Conservation (phyloP, 495 filamentous ascomycete genomes). For the Podospora australis region DNA sequence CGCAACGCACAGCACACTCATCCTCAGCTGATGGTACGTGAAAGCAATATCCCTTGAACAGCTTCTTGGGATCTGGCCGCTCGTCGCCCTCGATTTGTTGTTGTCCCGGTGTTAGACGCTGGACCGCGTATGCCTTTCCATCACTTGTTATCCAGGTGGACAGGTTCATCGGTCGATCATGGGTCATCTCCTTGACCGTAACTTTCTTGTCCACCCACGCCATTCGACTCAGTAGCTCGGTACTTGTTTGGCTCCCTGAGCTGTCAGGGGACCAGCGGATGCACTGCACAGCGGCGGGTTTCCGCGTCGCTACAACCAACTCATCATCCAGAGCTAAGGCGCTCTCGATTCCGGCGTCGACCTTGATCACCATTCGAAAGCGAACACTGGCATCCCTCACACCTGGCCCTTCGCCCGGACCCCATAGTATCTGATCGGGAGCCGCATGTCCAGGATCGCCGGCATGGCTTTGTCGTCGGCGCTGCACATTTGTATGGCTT, state of each 20-base stretch:
- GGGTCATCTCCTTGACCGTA: slow-evolving; percentile 77
- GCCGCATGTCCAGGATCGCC: slow-evolving; percentile 49
- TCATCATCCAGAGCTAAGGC: slow-evolving; percentile 91
- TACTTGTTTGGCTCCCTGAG: slow-evolving; percentile 76
- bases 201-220: slow-evolving; percentile 72
- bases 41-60: slow-evolving; percentile 90
- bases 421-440: slow-evolving; percentile 50
- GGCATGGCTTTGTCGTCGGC: slow-evolving; percentile 64
- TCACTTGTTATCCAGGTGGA: slow-evolving; percentile 89
- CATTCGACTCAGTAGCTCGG: slow-evolving; percentile 84
- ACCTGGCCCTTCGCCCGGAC: slow-evolving; percentile 67
- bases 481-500: slow-evolving; percentile 56
- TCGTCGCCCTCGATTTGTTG: slow-evolving; percentile 23
- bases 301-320: slow-evolving; percentile 86
- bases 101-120: slow-evolving; percentile 43
- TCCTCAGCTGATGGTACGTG: slow-evolving; percentile 58
- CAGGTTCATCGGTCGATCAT: slow-evolving; percentile 96
- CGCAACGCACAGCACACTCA: slow-evolving; percentile 61
- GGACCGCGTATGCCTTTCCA: slow-evolving; percentile 87
- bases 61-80: slow-evolving; percentile 45
- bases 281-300: slow-evolving; percentile 90
- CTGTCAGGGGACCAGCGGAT: slow-evolving; percentile 89
- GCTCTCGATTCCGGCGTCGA: slow-evolving; percentile 86
- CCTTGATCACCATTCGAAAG: slow-evolving; percentile 96
- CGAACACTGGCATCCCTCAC: slow-evolving; percentile 80